Conservation (phyloP, 345 rosid species). For the Syzygium jambos region DNA sequence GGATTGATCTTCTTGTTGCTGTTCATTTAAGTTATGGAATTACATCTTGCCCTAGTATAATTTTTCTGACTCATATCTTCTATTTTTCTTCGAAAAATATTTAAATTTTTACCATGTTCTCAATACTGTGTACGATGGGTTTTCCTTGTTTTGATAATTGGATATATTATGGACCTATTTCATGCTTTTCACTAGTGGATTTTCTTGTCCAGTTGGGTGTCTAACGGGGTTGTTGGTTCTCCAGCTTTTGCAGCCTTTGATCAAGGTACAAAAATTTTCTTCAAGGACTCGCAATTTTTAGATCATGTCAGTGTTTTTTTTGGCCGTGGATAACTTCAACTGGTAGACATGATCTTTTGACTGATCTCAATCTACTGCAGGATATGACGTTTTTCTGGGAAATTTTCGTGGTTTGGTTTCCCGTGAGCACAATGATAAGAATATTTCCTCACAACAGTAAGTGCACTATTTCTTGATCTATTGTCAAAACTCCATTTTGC, state of each 20-base stretch:
- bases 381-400: conserved; percentile 92
- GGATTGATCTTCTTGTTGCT: background rate
- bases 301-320: background rate
- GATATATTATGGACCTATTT: background rate
- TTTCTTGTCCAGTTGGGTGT: conserved; percentile 66
- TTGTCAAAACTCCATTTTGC: background rate
- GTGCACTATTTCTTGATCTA: conserved; percentile 7
- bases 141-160: background rate
- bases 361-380: conserved; percentile 25
- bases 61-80: background rate
- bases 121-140: background rate
- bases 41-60: background rate
- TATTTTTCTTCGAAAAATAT: background rate
- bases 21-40: background rate
- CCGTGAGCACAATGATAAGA: conserved; percentile 76
- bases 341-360: background rate
- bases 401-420: conserved; percentile 93
- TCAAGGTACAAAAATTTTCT: conserved; percentile 46
- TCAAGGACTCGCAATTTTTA: background rate
- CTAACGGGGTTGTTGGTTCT: conserved; percentile 92
- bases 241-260: conserved; percentile 99
- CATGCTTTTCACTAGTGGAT: background rate
- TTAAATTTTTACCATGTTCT: background rate
- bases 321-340: background rate
- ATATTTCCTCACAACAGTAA: conserved; percentile 74